phyloP scores from a whole-genome alignment of 2,329 filamentous ascomycete species.

The Aspergillus ibericus region DNA sequence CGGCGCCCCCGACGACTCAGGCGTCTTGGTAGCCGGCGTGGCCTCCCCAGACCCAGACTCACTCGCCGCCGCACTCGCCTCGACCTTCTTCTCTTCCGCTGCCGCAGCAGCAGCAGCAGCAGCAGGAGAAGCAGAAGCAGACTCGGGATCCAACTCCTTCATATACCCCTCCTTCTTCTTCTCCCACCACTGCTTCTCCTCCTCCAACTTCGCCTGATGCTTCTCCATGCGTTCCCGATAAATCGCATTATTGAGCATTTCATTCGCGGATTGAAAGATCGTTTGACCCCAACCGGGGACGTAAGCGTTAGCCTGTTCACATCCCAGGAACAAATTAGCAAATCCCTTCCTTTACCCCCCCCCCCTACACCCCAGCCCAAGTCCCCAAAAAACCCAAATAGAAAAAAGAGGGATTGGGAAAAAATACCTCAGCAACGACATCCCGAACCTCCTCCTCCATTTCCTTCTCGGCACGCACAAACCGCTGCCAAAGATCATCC shows the following conservation, averaged over 20 bases:
- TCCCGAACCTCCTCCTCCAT: conserved; percentile 95
- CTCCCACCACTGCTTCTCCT: conserved; percentile 92
- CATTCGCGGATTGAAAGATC: conserved; percentile 97
- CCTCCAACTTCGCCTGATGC: conserved; percentile 67
- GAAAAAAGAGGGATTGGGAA: conserved; percentile 1
- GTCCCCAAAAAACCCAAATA: conserved; percentile 11
- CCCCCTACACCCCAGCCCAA: too few species aligned
- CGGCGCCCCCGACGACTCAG: conserved; percentile 26
- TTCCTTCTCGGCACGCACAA: conserved; percentile 89
- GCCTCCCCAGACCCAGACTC: conserved; percentile 13
- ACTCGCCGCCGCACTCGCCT: conserved; percentile 4
- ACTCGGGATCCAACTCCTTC: conserved; percentile 67
- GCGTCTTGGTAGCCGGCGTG: conserved; percentile 19
- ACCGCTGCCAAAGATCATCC: conserved; percentile 93
- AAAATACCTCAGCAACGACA: conserved; percentile 79
- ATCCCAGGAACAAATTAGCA: not conserved
- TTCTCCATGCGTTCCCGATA: conserved; percentile 74
- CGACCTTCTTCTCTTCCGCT: conserved; percentile 1
- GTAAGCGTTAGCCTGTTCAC: conserved; percentile 81
- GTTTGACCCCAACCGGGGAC: conserved; percentile 84
- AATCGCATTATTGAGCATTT: conserved; percentile 82
- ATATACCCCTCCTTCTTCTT: conserved; percentile 77
- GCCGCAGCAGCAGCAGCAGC: conserved; percentile 15
- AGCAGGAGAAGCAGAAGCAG: not conserved
- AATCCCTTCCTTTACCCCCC: not conserved